Percentiles rank a stretch among this genome's conserved stretches.
phyloP scores from a whole-genome alignment of 176 grass and related monocot genomes.

The Puccinellia tenuiflora region DNA sequence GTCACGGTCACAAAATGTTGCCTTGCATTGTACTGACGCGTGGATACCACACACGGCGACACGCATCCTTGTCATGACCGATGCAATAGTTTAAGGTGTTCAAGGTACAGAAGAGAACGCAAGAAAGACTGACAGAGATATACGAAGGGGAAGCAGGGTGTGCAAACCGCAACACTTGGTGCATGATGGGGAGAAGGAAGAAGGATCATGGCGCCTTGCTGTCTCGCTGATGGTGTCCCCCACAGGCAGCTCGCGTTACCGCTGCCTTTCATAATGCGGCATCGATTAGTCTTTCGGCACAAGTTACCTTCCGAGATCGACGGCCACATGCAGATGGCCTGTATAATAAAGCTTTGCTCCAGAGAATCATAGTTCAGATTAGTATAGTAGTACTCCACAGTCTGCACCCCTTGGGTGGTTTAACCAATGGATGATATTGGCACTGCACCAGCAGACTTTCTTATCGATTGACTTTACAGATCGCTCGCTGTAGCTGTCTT shows the following conservation, averaged over 20 bases:
- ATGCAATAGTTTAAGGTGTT: neutral
- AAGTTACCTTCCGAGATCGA: conserved; percentile 70
- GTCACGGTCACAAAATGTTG: too few species aligned
- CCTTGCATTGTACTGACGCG: too few species aligned
- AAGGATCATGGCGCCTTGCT: conserved; percentile 47
- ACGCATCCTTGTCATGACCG: too few species aligned
- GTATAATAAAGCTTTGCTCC: conserved; percentile 38
- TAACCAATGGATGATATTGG: conserved; percentile 10
- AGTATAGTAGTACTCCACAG: neutral
- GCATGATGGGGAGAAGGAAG: neutral
- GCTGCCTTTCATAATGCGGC: conserved; percentile 29
- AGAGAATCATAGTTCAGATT: conserved; percentile 35
- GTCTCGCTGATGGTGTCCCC: conserved; percentile 45
- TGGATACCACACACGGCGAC: too few species aligned
- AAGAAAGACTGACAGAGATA: neutral
- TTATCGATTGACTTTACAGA: conserved; percentile 40
- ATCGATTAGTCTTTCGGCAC: conserved; percentile 56
- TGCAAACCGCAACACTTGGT: conserved; percentile 18
- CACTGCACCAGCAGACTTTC: conserved; percentile 10
- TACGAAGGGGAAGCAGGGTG: conserved; percentile 1
- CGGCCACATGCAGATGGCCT: conserved; percentile 53
- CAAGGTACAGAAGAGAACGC: neutral
- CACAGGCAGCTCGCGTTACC: conserved; percentile 18
- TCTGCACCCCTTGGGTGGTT: neutral
- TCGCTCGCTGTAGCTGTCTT: conserved; percentile 2